A percentile compares a stretch with the other conserved stretches of the same genome.
Conservation (phyloP, 208 protist genomes). For the Trichomonas vaginalis region DNA sequence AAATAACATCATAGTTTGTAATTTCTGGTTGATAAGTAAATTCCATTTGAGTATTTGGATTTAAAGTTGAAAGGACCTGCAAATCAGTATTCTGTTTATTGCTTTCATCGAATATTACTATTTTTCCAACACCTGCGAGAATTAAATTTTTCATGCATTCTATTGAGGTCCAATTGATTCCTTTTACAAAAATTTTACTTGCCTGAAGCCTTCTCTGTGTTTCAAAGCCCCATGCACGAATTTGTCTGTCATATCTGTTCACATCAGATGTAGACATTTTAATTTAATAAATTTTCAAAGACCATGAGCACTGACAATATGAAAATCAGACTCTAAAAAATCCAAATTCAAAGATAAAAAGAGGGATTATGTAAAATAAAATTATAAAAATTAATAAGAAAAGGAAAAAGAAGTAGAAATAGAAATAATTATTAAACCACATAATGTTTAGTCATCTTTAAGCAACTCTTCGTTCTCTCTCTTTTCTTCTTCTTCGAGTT, state of each 20-base stretch:
- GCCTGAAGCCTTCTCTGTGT: neutral
- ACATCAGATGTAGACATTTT: neutral
- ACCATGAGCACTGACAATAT: too few species aligned
- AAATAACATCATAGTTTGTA: neutral
- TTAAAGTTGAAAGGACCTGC: neutral
- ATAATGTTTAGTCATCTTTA: too few species aligned
- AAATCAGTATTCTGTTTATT: neutral
- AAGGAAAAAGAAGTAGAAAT: too few species aligned
- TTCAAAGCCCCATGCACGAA: neutral
- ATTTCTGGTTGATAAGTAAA: neutral
- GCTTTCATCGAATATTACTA: neutral
- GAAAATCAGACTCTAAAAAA: too few species aligned
- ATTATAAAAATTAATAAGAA: too few species aligned
- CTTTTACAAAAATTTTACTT: neutral
- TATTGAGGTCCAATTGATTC: neutral
- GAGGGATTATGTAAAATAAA: too few species aligned
- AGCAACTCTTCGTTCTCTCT: too few species aligned
- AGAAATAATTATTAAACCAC: too few species aligned
- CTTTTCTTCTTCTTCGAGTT: neutral
- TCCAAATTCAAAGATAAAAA: too few species aligned
- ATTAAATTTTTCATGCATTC: conserved; percentile 18
- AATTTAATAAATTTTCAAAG: too few species aligned
- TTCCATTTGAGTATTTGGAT: neutral
- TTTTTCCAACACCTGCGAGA: neutral
- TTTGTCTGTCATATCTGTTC: neutral